phyloP scores from a whole-genome alignment of 2,329 filamentous ascomycete genomes.

The Pseudogymnoascus destructans region DNA sequence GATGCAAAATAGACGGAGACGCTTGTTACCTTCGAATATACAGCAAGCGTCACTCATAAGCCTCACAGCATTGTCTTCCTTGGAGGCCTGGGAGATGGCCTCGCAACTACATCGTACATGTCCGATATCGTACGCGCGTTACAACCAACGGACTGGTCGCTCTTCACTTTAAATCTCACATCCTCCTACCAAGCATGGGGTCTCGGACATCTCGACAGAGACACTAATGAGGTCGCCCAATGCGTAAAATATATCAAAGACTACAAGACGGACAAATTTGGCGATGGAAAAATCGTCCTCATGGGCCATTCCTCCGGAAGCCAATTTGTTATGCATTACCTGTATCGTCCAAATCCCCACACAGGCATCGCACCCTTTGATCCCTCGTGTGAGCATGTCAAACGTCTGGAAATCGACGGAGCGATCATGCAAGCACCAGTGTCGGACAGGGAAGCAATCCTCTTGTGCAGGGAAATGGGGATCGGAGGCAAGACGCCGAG shows the following conservation, averaged over 20 bases:
- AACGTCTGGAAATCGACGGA: slow-evolving; percentile 39
- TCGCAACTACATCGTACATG: slow-evolving; percentile 37
- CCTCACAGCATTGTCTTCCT: slow-evolving; percentile 38
- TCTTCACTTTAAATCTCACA: slow-evolving; percentile 30
- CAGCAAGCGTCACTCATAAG: slow-evolving; percentile 22
- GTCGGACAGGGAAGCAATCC: slow-evolving; percentile 43
- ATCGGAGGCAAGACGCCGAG: slow-evolving; percentile 22
- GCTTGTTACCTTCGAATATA: slow-evolving; percentile 30
- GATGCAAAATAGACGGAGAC: slow-evolving; percentile 26
- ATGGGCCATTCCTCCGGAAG: slow-evolving; percentile 58
- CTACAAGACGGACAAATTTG: slow-evolving; percentile 25
- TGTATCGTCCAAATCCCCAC: slow-evolving; percentile 32
- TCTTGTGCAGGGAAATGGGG: slow-evolving; percentile 27
- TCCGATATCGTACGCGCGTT: slow-evolving; percentile 31
- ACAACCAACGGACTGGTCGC: slow-evolving; percentile 26
- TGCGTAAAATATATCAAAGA: slow-evolving; percentile 24
- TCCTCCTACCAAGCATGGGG: slow-evolving; percentile 29
- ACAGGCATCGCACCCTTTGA: slow-evolving; percentile 18
- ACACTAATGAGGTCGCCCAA: slow-evolving; percentile 27
- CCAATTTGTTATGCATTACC: slow-evolving; percentile 53
- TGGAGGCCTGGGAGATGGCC: slow-evolving; percentile 39
- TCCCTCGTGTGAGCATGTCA: slow-evolving; percentile 24
- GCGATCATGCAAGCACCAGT: slow-evolving; percentile 51
- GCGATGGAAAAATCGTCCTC: slow-evolving; percentile 41
- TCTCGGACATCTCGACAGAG: slow-evolving; percentile 28